Evolutionary conservation across 495 filamentous ascomycete species (phyloP), one percentile per base, ranked within the genome.

Genomic region (Bacidia gigantensis): DNA sequence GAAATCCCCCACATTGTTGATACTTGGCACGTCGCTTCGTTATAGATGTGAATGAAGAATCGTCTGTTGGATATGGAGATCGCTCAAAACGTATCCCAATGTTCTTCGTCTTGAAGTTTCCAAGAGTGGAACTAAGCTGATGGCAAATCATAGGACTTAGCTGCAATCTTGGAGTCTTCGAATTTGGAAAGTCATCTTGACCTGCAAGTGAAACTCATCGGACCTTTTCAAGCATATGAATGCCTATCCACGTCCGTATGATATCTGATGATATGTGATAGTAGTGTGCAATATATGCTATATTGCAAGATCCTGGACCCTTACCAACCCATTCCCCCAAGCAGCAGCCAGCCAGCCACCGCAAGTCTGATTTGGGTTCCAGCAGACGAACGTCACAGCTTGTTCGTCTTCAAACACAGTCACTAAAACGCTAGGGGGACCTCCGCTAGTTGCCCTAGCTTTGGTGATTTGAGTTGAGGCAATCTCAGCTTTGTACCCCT

Each of bases 301-400:
- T 26, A 75, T 63, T 11, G 76, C 74, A 46, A 86, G 51, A 73
- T 86, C 81, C 63, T 86, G 79, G n/a, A 85, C 73, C 55, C 82
- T 73, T 25, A 85, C 57, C 53, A 86, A 62, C 11, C 82, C 82
- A 63, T 72, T 76, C 3, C 72, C 80, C 66, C 76, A 67, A 3
- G 72, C 81, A 21, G 78, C 82, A 25, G 72, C 72, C 3, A 79
- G 79, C 83, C 81, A 86, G 5, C 75, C 80, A 9, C 80, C 80
- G 62, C 66, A 79, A 2, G 58, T 51, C 44, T 73, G 58, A 64
- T 84, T 84, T 25, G 77, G 74, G 61, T 84, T 86, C 82, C 82
- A 86, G n/a, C 69, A 69, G 17, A 83, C 59, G 14, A 65, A 59
- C 23, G 73, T 75, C 40, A 84, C 67, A 41, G 73, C 74, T 2